phyloP scores from a whole-genome alignment of 73 alveolate species.

The Blepharisma japonicum region DNA sequence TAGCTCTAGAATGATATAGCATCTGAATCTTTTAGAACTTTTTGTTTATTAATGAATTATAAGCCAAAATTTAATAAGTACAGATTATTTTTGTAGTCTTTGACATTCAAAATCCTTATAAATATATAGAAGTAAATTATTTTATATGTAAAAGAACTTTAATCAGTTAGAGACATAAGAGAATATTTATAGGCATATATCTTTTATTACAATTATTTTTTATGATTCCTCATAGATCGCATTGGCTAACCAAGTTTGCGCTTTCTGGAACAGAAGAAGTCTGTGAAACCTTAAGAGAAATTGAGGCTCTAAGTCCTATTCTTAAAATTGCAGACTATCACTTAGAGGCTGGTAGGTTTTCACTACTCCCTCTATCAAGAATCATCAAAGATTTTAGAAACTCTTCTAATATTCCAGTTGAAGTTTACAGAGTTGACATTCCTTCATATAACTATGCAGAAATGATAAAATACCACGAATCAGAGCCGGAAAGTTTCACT shows the following conservation, averaged over 20 bases:
- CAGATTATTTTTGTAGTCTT: too few relatives aligned
- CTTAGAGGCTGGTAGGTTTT: not conserved
- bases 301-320: not conserved
- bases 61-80: too few relatives aligned
- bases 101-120: too few relatives aligned
- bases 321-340: not conserved
- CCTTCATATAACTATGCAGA: not conserved
- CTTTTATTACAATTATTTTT: too few relatives aligned
- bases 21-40: too few relatives aligned
- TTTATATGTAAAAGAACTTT: too few relatives aligned
- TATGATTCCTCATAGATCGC: not conserved
- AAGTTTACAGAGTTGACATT: not conserved
- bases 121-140: too few relatives aligned
- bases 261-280: not conserved
- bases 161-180: too few relatives aligned
- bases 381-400: not conserved
- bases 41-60: too few relatives aligned
- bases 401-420: not conserved
- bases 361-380: conserved; percentile 6
- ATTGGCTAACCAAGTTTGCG: not conserved
- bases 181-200: too few relatives aligned
- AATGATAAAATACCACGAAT: not conserved
- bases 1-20: too few relatives aligned
- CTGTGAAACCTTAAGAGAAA: not conserved
- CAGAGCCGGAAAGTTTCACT: not conserved